These are phyloP conservation scores for Mangifera indica DNA, from an alignment of 345 rosid species.

Conservation along the genomic window DNA sequence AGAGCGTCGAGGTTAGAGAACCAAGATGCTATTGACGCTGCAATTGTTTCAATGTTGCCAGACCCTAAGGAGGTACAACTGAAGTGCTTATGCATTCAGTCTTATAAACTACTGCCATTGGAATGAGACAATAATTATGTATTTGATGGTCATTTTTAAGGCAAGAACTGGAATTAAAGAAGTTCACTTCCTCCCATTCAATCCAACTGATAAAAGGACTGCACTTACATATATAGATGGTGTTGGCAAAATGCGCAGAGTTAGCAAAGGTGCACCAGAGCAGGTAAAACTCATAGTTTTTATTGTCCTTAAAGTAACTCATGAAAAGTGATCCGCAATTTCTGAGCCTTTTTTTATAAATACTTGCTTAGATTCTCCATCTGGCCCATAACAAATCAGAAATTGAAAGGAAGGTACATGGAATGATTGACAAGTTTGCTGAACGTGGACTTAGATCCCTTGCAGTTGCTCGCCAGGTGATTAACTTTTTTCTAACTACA, in stretches of 20 bases:
- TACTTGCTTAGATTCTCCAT: slow-evolving; percentile 41
- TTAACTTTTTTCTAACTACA: not conserved
- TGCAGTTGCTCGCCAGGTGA: slow-evolving; percentile 58
- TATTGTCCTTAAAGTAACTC: no score
- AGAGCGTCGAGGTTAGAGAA: slow-evolving; percentile 46
- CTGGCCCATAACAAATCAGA: slow-evolving; percentile 52
- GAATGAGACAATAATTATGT: not conserved
- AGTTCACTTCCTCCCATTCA: slow-evolving; percentile 43
- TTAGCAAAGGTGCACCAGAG: slow-evolving; percentile 68
- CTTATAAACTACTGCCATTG: not conserved
- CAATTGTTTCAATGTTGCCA: slow-evolving; percentile 37
- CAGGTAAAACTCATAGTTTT: slow-evolving; percentile 33
- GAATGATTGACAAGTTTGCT: slow-evolving; percentile 53
- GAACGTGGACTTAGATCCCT: slow-evolving; percentile 66
- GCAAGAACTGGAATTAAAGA: slow-evolving; percentile 38
- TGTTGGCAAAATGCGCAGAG: slow-evolving; percentile 51
- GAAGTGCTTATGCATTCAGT: not conserved
- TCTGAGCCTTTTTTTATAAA: slow-evolving; percentile 3
- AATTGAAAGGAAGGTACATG: slow-evolving; percentile 44
- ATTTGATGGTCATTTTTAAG: slow-evolving; percentile 18
- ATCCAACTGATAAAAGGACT: slow-evolving; percentile 43
- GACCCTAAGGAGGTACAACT: slow-evolving; percentile 40
- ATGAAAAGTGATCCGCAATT: not conserved
- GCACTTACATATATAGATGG: slow-evolving; percentile 37
- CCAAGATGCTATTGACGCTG: slow-evolving; percentile 40